Base-by-base conservation (phyloP, 495 filamentous ascomycete species). In the Clavariopsis aquatica region DNA sequence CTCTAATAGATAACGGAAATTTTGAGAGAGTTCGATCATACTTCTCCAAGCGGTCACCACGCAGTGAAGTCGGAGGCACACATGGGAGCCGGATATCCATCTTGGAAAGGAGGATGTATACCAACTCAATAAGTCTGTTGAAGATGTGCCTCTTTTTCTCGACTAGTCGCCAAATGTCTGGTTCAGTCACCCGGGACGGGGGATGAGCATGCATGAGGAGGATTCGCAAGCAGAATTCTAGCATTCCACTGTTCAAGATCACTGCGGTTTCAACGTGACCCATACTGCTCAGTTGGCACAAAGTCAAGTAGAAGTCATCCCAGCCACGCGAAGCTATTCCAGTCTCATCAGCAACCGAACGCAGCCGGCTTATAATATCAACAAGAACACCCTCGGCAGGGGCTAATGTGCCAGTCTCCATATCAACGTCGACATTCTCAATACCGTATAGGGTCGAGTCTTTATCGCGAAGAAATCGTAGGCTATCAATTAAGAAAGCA, bases 381-480 rank as follows among this genome's bases (percentile, higher is more conserved):
- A 46, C 20, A 29, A 68, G 57, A 19, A 61, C 31, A 23, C 60
- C 69, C 6, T 62, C 54, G 34, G 52, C 36, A 29, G 59, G 53
- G 22, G 53, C 31, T 19, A 19, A 24, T 13, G 43, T 10, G 7
- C 47, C 49, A 10, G 53, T 46, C 20, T 69, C 69, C 36, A 49
- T 47, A 24, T 72, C 67, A 23, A 46, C 38, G 26, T 72, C 70
- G 23, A 57, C 31, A 9, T 41, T 51, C 2, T 72, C 67, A 27
- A 47, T 20, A 10, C 63, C 62, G 26, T 72, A 70, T 10, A 59
- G n/a, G 1, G 43, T 36, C 6, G 66, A 64, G 23, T 65, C 67
- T 29, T 72, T 64, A 23, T 69, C 70, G 28, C 67, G 66, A 34
- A 72, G 56, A 22, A 43, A 62, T 3, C 36, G 28, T 1, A 72